Base-by-base conservation (phyloP, 495 filamentous ascomycete genomes). In the Hyaloscypha bicolor region DNA sequence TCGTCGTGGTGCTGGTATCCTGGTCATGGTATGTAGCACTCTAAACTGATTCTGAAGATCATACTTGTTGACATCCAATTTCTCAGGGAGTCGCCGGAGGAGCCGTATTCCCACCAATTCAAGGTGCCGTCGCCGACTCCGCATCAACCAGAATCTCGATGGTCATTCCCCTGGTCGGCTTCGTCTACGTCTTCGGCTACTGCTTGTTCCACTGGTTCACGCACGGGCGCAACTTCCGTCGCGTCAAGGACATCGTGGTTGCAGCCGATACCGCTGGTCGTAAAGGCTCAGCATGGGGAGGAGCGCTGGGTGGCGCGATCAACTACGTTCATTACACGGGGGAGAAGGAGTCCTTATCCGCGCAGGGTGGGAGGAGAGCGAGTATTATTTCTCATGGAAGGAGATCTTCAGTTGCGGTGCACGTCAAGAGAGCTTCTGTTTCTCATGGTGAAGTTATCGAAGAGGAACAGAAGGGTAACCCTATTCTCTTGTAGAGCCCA, bases 21-120 rank as follows among this genome's bases (percentile, higher is more conserved):
- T 91, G 42, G 85, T 91, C 11, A 85, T 87, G 11, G 85, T 91
- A 55, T 85, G 79, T 53, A 88, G 88, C 12, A 8, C 35, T 37
- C 35, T 37, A 37, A 6, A 6, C 12, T 37, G 35, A 8, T 12
- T 37, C 25, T 25, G 25, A 25, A 25, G 25, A 19, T 6, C 42
- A 37, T 3, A 14, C 3, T 11, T 48, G 16, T 6, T 48, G 16
- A 48, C 42, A 8, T 8, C 42, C 42, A 48, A n/a, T n/a, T 16
- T 19, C 11, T 4, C 42, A 48, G 42, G 84, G 83, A 42, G 85
- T 91, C 51, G 85, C 80, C 39, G 89, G 88, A 55, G 89, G 88
- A 29, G 87, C 87, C 42, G 82, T 87, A 19, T 85, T 91, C 65
- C 89, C 88, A 2, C 83, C 88, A 0, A 82, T 90, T 71, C 85